These are phyloP conservation scores for Gamsiella multidivaricata DNA, from an alignment of 192 early-diverging fungal species.

Conservation along the genomic window DNA sequence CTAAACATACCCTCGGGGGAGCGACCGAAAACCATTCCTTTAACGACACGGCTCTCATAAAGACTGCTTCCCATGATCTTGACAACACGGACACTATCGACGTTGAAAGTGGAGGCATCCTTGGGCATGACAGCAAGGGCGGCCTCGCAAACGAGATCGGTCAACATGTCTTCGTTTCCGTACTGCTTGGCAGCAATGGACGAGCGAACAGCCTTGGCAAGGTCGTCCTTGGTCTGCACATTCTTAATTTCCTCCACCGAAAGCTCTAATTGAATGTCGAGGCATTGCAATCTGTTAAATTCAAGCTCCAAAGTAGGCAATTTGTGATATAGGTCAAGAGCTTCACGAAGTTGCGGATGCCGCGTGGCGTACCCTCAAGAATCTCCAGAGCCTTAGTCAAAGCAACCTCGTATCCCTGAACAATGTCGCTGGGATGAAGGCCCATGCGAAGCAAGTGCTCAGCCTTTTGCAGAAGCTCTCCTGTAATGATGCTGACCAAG, in stretches of 20 bases:
- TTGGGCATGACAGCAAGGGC: conserved; percentile 91
- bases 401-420: conserved; percentile 94
- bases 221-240: conserved; percentile 63
- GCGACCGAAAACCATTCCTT: conserved; percentile 97
- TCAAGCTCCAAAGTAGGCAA: no score
- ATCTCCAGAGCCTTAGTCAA: conserved; percentile 83
- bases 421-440: conserved; percentile 93
- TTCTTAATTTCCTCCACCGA: conserved; percentile 70
- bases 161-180: conserved; percentile 92
- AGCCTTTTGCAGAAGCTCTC: conserved; percentile 94
- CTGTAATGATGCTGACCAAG: conserved; percentile 93
- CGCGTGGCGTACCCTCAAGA: conserved; percentile 72
- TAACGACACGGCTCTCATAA: conserved; percentile 88
- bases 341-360: neutral
- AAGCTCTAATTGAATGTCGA: conserved; percentile 61
- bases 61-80: conserved; percentile 95
- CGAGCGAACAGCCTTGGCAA: conserved; percentile 80
- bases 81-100: conserved; percentile 95
- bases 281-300: neutral
- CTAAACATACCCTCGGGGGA: conserved; percentile 80
- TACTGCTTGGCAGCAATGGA: conserved; percentile 95
- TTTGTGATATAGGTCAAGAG: no score
- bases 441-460: conserved; percentile 95
- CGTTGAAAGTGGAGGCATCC: conserved; percentile 89
- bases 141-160: conserved; percentile 84